These are phyloP conservation scores for Paraurostyla sp. DNA, from an alignment of 73 alveolate species.

Conservation along the genomic window DNA sequence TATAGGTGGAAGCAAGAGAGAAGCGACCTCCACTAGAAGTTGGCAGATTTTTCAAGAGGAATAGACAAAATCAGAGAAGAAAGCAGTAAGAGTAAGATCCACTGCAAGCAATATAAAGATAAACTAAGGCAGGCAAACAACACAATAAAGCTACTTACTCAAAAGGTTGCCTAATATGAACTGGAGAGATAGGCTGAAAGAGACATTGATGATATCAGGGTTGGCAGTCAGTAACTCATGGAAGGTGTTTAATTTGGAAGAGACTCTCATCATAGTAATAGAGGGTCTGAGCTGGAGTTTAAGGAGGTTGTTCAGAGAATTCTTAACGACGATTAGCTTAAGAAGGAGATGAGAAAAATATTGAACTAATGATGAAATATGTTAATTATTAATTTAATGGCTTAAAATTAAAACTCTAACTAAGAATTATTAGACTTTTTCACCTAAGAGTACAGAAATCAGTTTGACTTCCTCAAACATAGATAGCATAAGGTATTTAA, in stretches of 20 bases:
- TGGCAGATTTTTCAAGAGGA: background rate
- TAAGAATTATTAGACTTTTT: background rate
- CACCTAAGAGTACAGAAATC: background rate
- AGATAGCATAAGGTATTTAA: slow-evolving; percentile 28
- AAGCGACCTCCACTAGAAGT: background rate
- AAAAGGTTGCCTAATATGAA: slow-evolving; percentile 52
- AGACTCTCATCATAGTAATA: slow-evolving; percentile 37
- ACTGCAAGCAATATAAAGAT: slow-evolving; percentile 42
- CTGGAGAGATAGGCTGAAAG: slow-evolving; percentile 41
- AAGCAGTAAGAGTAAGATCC: background rate
- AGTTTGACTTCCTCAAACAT: background rate
- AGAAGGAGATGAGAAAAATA: slow-evolving; percentile 16
- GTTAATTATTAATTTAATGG: background rate
- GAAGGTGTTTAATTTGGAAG: slow-evolving; percentile 14
- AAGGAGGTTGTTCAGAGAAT: slow-evolving; percentile 29
- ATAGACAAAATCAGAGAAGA: background rate
- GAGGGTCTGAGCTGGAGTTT: slow-evolving; percentile 55
- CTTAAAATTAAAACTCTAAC: background rate
- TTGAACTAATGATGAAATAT: slow-evolving; percentile 20
- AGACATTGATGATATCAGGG: slow-evolving; percentile 22
- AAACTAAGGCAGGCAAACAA: slow-evolving; percentile 44
- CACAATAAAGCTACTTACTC: slow-evolving; percentile 5
- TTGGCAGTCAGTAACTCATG: slow-evolving; percentile 15
- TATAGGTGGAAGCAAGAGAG: slow-evolving; percentile 45
- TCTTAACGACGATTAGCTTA: slow-evolving; percentile 12